A percentile compares a stretch with the other conserved stretches of the same genome.
Conservation (phyloP, 148 eudicot genomes). For the Chenopodium quinoa region DNA sequence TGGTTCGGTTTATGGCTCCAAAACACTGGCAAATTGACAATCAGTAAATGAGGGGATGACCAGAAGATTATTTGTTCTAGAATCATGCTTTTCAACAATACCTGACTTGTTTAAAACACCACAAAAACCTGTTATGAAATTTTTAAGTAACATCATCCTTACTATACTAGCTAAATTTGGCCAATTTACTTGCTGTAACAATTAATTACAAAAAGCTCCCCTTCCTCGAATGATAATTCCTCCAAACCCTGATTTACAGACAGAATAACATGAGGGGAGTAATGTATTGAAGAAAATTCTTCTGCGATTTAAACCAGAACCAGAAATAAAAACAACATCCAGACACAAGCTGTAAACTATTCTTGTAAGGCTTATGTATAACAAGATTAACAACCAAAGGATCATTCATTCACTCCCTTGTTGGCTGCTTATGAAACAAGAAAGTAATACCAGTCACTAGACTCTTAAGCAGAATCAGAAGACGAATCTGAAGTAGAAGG, state of each 20-base stretch:
- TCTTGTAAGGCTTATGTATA: too few species aligned
- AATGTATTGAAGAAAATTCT: neutral
- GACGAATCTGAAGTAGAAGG: conserved; percentile 1
- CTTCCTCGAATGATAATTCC: neutral
- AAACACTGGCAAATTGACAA: too few species aligned
- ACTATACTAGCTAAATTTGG: too few species aligned
- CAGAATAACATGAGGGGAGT: neutral
- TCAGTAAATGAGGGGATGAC: too few species aligned
- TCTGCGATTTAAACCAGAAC: neutral
- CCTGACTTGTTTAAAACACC: too few species aligned
- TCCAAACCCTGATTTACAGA: neutral
- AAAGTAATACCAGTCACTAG: neutral
- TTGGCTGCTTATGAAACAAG: neutral
- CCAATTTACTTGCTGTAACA: too few species aligned
- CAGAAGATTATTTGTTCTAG: too few species aligned
- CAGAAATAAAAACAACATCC: neutral
- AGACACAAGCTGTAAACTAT: neutral
- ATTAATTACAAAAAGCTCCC: too few species aligned
- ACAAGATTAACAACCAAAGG: neutral
- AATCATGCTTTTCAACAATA: too few species aligned
- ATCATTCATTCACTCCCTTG: neutral
- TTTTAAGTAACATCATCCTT: too few species aligned
- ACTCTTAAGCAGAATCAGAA: conserved; percentile 6
- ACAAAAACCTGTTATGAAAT: too few species aligned
- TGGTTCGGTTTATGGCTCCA: too few species aligned